These are phyloP conservation scores for Suhomyces chickasaworum DNA, from an alignment of 1,139 yeast species.

Conservation along the genomic window DNA sequence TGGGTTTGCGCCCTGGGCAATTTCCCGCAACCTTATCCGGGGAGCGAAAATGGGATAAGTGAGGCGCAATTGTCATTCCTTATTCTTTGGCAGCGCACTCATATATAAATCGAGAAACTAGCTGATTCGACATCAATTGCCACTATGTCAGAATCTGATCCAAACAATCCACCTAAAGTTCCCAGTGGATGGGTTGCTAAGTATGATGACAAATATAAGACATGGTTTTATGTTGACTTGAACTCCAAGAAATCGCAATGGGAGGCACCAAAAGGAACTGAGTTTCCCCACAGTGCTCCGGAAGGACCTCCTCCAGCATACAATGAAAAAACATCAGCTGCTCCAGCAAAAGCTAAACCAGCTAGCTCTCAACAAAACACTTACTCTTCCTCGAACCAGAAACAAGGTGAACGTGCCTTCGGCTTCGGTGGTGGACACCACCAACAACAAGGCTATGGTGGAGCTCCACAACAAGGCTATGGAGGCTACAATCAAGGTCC, in stretches of 20 bases:
- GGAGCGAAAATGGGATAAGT: background rate
- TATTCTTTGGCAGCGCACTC: background rate
- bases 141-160: conserved; percentile 24
- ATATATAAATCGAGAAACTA: background rate
- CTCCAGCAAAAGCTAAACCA: conserved; percentile 12
- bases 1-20: conserved; percentile 1
- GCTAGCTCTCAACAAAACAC: conserved; percentile 3
- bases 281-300: conserved; percentile 31
- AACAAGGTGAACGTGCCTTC: conserved; percentile 17
- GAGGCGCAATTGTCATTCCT: conserved; percentile 4
- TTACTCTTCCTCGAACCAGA: background rate
- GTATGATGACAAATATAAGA: conserved; percentile 77
- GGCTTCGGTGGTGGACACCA: conserved; percentile 11
- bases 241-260: conserved; percentile 81
- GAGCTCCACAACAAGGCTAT: conserved; percentile 7
- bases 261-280: conserved; percentile 77
- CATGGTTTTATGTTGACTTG: conserved; percentile 76
- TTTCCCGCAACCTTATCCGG: background rate
- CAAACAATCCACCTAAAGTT: conserved; percentile 51
- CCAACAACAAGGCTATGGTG: conserved; percentile 16
- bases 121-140: background rate
- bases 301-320: conserved; percentile 33
- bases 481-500: conserved; percentile 23
- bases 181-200: conserved; percentile 88
- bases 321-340: conserved; percentile 12